Conservation (phyloP, 345 rosid genomes). For the Camelina neglecta region DNA sequence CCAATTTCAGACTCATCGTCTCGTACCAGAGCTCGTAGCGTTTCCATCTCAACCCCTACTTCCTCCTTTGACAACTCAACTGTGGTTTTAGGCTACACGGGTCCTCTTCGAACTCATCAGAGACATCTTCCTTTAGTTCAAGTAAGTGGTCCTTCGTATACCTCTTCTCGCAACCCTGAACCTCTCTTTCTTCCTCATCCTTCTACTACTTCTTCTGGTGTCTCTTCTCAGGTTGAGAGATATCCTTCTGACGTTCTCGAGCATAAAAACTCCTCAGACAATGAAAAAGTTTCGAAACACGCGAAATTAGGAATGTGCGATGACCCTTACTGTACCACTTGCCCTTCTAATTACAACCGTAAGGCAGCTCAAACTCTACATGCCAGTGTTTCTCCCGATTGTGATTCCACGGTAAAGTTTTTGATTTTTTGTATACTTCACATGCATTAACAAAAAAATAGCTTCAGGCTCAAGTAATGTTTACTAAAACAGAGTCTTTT, state of each 20-base stretch:
- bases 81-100: constrained; percentile 69
- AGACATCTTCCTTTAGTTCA: constrained; percentile 57
- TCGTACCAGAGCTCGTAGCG: constrained; percentile 54
- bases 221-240: constrained; percentile 46
- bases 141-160: constrained; percentile 70
- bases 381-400: constrained; percentile 53
- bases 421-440: not conserved
- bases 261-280: constrained; percentile 47
- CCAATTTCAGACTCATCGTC: constrained; percentile 52
- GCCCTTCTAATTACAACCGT: constrained; percentile 67
- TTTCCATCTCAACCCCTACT: constrained; percentile 62
- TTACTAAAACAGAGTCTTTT: constrained; percentile 23
- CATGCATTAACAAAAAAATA: not conserved
- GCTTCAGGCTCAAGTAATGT: constrained; percentile 9
- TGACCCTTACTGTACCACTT: constrained; percentile 92
- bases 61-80: constrained; percentile 48
- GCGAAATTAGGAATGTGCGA: constrained; percentile 76
- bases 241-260: constrained; percentile 50
- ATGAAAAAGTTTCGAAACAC: constrained; percentile 55
- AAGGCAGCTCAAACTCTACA: constrained; percentile 45
- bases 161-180: constrained; percentile 47
- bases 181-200: constrained; percentile 42
- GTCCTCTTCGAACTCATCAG: constrained; percentile 70
- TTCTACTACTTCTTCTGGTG: constrained; percentile 22
- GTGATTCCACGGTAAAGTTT: constrained; percentile 58